Percentiles rank a stretch among this genome's conserved stretches.
Conservation (phyloP, 306 rosid genomes). For the Casuarina cunninghamiana region DNA sequence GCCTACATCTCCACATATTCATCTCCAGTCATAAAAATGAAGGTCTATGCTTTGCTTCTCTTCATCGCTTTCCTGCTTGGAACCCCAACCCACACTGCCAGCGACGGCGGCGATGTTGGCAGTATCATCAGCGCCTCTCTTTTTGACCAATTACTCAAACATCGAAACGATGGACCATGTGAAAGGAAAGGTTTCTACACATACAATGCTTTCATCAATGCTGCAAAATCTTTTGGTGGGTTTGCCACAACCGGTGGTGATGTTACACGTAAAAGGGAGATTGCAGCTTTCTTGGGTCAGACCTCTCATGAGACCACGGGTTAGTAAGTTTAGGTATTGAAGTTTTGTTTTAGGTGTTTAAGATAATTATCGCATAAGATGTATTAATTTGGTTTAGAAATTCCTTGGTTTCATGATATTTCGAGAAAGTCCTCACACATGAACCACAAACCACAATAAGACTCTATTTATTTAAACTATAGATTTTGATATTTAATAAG, state of each 20-base stretch:
- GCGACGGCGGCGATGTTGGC: slow-evolving; percentile 15
- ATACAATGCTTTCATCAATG: slow-evolving; percentile 56
- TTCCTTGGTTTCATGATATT: too few relatives aligned
- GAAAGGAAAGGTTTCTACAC: slow-evolving; percentile 46
- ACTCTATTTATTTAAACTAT: too few relatives aligned
- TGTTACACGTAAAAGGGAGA: slow-evolving; percentile 37
- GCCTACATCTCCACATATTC: neutral
- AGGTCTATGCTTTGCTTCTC: neutral
- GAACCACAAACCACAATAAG: too few relatives aligned
- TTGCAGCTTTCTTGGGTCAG: too few relatives aligned
- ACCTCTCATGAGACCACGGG: too few relatives aligned
- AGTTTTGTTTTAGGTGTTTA: too few relatives aligned
- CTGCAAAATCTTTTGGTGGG: slow-evolving; percentile 42
- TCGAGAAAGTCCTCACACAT: too few relatives aligned
- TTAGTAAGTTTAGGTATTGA: too few relatives aligned
- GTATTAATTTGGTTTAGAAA: too few relatives aligned
- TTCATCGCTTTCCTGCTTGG: slow-evolving; percentile 7
- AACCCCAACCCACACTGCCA: neutral
- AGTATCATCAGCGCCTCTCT: slow-evolving; percentile 32
- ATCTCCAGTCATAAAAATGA: neutral
- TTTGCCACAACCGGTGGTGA: slow-evolving; percentile 51
- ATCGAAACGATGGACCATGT: slow-evolving; percentile 43
- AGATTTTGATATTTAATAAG: too few relatives aligned
- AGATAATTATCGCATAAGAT: too few relatives aligned
- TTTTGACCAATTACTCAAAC: slow-evolving; percentile 50